Base-by-base conservation (phyloP, 306 rosid genomes). In the Glycine soja region DNA sequence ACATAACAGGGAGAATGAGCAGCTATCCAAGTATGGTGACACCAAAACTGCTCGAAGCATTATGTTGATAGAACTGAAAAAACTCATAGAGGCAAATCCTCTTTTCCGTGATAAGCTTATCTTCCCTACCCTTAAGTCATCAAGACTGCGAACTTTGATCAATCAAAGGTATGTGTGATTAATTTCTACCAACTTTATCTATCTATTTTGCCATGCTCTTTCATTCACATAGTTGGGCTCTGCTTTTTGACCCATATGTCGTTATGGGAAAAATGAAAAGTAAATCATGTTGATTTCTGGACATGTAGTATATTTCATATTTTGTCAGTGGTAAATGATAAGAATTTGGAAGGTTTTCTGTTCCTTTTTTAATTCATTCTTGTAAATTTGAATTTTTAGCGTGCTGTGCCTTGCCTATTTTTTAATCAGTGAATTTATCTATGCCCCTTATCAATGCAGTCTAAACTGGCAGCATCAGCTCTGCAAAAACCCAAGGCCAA, bases 391-490 rank as follows among this genome's bases (percentile, higher is more conserved):
- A 48, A 71, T 47, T 51, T 58, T 84, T 67, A 70, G 67, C 11
- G 66, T 75, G 56, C 52, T 66, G 24, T 83, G 67, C 46, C 47
- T 36, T 58, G 57, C 36, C 16, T 10, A 71, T 51, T 24, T 46
- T 75, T 16, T 42, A 4, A 4, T 58, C 45, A 10, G 13, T 79
- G 18, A 81, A 66, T 56, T 74, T 56, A 56, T 81, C 13, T 36
- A 36, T 59, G 14, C 69, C 54, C 85, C 51, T 32, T 79, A 66
- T 84, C 75, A 65, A 18, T 86, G 91, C 91, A 94, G 98, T 83
- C 87, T 94, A 89, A 94, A 94, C 80, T 94, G 97, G 98, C 98
- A 94, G 90, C 98, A 94, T 76, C 96, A 90, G 74, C 88, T 90
- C 72, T 94, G 98, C 86, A 90, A 92, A 82, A 86, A 85, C 63